Evolutionary conservation across 495 filamentous ascomycete genomes (phyloP).

Genomic region (Xylaria bambusicola): DNA sequence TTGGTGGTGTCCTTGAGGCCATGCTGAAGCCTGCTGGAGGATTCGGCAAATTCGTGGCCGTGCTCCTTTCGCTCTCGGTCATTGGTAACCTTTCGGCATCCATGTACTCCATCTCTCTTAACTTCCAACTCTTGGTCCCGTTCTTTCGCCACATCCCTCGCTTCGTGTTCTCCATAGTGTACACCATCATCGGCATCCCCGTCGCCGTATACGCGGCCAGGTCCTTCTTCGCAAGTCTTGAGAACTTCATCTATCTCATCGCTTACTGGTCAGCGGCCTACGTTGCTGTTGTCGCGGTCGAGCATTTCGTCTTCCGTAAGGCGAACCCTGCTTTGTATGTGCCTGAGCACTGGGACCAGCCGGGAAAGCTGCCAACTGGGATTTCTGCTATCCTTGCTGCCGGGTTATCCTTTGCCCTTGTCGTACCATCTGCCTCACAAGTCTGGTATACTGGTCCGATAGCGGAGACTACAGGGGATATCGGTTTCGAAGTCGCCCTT

Average conservation of each 20-base stretch:
- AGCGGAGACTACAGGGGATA: slow-evolving; percentile 51
- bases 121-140: slow-evolving; percentile 54
- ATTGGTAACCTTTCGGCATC: slow-evolving; percentile 51
- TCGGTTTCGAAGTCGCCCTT: slow-evolving; percentile 56
- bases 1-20: slow-evolving; percentile 52
- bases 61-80: slow-evolving; percentile 52
- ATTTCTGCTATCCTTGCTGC: slow-evolving; percentile 43
- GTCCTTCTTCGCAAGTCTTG: slow-evolving; percentile 49
- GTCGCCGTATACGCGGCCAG: slow-evolving; percentile 50
- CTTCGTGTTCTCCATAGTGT: slow-evolving; percentile 49
- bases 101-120: slow-evolving; percentile 51
- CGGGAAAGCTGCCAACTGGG: slow-evolving; percentile 47
- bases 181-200: slow-evolving; percentile 48
- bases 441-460: slow-evolving; percentile 56
- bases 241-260: slow-evolving; percentile 56
- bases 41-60: slow-evolving; percentile 54
- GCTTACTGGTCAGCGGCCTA: slow-evolving; percentile 58
- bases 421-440: slow-evolving; percentile 54
- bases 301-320: slow-evolving; percentile 49
- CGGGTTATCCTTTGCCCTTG: slow-evolving; percentile 39
- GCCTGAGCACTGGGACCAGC: slow-evolving; percentile 49
- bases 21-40: slow-evolving; percentile 52
- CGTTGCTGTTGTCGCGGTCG: slow-evolving; percentile 45
- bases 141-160: slow-evolving; percentile 45
- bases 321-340: slow-evolving; percentile 43